These are phyloP conservation scores for Inga oerstediana DNA, from an alignment of 306 rosid genomes.

Conservation along the genomic window DNA sequence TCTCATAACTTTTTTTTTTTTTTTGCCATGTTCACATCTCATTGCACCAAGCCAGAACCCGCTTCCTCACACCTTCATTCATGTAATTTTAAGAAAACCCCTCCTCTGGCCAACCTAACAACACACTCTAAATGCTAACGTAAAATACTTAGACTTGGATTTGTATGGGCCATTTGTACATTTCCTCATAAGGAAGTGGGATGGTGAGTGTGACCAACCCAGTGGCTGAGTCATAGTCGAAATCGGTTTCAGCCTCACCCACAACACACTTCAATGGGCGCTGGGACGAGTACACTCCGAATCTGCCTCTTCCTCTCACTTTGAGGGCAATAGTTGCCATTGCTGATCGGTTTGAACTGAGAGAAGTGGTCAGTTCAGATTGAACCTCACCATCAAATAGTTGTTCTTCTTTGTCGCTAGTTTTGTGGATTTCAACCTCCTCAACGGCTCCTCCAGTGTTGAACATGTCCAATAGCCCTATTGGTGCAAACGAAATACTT, in stretches of 20 bases:
- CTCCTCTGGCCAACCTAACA: slow-evolving; percentile 16
- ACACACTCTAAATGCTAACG: not conserved
- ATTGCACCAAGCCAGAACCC: not conserved
- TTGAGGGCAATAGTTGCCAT: slow-evolving; percentile 52
- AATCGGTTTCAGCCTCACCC: slow-evolving; percentile 47
- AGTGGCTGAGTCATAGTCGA: slow-evolving; percentile 50
- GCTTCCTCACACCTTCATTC: not conserved
- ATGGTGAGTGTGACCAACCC: slow-evolving; percentile 65
- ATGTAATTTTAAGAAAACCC: not conserved
- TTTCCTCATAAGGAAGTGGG: slow-evolving; percentile 61
- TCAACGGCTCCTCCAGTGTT: slow-evolving; percentile 79
- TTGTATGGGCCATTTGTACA: slow-evolving; percentile 73
- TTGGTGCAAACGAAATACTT: slow-evolving; percentile 71
- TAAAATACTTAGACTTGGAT: slow-evolving; percentile 56
- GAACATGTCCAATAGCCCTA: slow-evolving; percentile 87
- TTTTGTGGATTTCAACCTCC: slow-evolving; percentile 49
- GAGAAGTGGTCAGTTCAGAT: slow-evolving; percentile 1
- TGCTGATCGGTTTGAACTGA: slow-evolving; percentile 29
- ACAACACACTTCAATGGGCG: slow-evolving; percentile 59
- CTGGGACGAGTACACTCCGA: slow-evolving; percentile 80
- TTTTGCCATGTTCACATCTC: too few relatives aligned
- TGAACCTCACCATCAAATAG: slow-evolving; percentile 2
- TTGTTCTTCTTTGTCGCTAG: slow-evolving; percentile 15
- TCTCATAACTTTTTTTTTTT: not conserved
- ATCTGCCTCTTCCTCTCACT: slow-evolving; percentile 77